These are phyloP conservation scores for Pythium angustatum DNA, from an alignment of 352 stramenopile species.

Conservation along the genomic window DNA sequence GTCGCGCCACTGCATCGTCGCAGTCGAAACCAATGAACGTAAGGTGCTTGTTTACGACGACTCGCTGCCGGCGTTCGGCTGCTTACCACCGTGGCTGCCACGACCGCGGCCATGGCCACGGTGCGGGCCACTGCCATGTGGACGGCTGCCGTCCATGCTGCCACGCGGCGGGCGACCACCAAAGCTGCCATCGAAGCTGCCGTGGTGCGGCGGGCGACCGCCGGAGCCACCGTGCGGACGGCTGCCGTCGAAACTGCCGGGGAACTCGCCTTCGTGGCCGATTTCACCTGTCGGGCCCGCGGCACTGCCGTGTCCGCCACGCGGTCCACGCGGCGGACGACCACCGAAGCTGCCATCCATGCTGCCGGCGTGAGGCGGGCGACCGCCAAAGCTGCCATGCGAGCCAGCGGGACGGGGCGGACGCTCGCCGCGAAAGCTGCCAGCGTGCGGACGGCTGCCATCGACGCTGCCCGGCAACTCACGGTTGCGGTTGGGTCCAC, in stretches of 20 bases:
- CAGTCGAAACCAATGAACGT: no score
- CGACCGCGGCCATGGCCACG: not conserved
- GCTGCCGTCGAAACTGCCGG: constrained; percentile 3
- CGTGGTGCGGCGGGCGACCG: not conserved
- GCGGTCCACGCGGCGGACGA: no score
- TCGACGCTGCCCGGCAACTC: no score
- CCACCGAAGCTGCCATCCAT: constrained; percentile 3
- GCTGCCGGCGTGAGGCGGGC: not conserved
- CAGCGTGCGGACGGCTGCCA: no score
- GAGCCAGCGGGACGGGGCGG: no score
- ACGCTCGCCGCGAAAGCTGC: no score
- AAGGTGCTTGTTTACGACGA: constrained; percentile 4
- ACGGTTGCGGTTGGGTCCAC: no score
- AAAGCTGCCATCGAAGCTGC: constrained; percentile 6
- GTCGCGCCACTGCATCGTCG: no score
- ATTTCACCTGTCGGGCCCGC: not conserved
- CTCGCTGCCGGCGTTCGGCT: not conserved
- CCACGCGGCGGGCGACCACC: not conserved
- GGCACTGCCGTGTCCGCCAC: no score
- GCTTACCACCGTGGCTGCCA: constrained; percentile 11
- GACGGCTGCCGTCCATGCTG: not conserved
- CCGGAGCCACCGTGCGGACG: not conserved
- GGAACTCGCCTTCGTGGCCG: not conserved
- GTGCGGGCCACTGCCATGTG: not conserved
- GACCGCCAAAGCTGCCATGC: not conserved